Base-by-base conservation (phyloP, 768 basidiomycete genomes). In the Infundibulicybe gibba region DNA sequence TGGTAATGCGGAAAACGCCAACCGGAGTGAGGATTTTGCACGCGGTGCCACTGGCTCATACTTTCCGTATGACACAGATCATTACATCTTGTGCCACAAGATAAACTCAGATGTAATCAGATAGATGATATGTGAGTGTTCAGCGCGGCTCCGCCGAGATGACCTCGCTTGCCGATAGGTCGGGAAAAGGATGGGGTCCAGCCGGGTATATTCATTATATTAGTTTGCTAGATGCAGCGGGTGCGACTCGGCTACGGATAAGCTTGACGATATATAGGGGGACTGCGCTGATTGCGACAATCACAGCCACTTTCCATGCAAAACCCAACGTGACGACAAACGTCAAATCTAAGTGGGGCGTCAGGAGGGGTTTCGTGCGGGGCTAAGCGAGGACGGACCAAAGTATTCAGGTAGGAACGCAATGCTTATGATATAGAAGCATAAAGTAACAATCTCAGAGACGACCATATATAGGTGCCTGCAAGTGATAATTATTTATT, bases 401-500 rank as follows among this genome's bases (percentile, higher is more conserved):
- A 99, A 99, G 67, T 95, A 99, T 65, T 93, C 92, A 0, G 94
- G 95, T 35, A 99, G 68, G 67, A 99, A 94, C 0, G 85, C 82
- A 52, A 99, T 97, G 61, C 91, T 94, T 40, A 90, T 72, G 40
- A 89, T 81, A 60, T 99, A 99, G 49, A 99, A 74, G 52, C 86
- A 71, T 20, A 95, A 75, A 0, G 97, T 98, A 31, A 85, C 87
- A 32, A 98, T 71, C 62, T 97, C 93, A 1, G 91, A 87, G 34
- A 95, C 71, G 44, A 94, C 79, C 95, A 98, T 98, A 66, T 97
- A 97, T 3, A 83, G 58, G 67, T 99, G 97, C 93, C 91, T 94
- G 48, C 6, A 9, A 16, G 16, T 38, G 45, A 43, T 35, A 30
- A 14, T 30, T 11, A 34, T 13, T 44, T 9, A 44, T n/a, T n/a